phyloP scores from a whole-genome alignment of 192 early-diverging fungal species.

The Lobosporangium transversale region DNA sequence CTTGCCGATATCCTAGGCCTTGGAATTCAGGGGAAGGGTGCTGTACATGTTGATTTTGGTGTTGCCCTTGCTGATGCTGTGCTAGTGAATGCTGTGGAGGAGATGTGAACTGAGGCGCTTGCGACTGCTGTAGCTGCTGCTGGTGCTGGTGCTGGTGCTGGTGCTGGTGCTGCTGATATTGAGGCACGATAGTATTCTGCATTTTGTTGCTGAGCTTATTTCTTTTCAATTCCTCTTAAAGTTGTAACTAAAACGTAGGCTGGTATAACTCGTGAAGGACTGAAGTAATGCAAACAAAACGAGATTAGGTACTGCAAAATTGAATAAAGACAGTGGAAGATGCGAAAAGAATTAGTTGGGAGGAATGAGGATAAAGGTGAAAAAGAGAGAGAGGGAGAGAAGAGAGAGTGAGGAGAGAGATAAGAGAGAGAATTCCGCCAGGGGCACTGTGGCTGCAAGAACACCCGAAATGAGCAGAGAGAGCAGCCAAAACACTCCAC shows the following conservation, averaged over 20 bases:
- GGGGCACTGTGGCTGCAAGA: too few species aligned
- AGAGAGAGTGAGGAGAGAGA: neutral
- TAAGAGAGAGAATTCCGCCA: neutral
- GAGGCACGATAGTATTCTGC: slow-evolving; percentile 18
- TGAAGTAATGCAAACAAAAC: too few species aligned
- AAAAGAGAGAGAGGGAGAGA: slow-evolving; percentile 8
- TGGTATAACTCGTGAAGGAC: too few species aligned
- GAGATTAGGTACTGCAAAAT: too few species aligned
- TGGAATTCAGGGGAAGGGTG: too few species aligned
- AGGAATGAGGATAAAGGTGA: neutral
- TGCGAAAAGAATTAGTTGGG: too few species aligned
- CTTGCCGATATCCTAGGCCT: too few species aligned
- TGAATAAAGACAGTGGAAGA: too few species aligned
- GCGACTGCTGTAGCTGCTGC: neutral
- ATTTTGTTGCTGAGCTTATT: slow-evolving; percentile 1
- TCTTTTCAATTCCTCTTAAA: too few species aligned
- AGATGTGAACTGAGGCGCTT: slow-evolving; percentile 7
- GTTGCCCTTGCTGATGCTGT: slow-evolving; percentile 23
- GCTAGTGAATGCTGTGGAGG: slow-evolving; percentile 19
- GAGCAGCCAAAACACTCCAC: too few species aligned
- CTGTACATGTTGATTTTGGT: slow-evolving; percentile 10
- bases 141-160: slow-evolving; percentile 17
- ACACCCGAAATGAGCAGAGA: too few species aligned
- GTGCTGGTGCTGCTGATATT: slow-evolving; percentile 16
- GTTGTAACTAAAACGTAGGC: too few species aligned